Base-by-base conservation (phyloP, 805 yeast species). In the Barnettozyma californica region DNA sequence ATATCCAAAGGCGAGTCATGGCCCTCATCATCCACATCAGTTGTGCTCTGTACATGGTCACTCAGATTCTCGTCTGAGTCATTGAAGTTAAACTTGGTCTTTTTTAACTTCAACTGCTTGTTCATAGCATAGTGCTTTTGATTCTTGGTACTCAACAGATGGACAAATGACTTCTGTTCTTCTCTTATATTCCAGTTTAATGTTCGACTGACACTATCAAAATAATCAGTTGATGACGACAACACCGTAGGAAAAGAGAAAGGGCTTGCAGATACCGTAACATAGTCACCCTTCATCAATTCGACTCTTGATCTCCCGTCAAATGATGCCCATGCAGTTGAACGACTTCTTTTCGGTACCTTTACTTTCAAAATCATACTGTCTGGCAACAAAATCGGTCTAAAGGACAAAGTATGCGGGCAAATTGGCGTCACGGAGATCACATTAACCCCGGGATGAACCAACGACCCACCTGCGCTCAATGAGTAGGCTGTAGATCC, bases 401-500 rank as follows among this genome's bases (percentile, higher is more conserved):
- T 75, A 69, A 92, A 92, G 8, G 96, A 87, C 41, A 92, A 74
- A 0, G 97, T 89, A 62, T 92, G 98, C 1, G 98, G 97, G 63
- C 98, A 92, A 50, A 92, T 90, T 0, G 98, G 98, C 0, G 98
- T 90, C 7, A 92, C 90, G 48, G 90, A 82, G 27, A 91, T 87
- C 9, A 96, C 96, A 52, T 90, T 84, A 14, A 92, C 95, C 29
- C 88, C 90, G 0, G 98, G 97, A 59, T 91, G 97, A 5, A 92
- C 96, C 44, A 92, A 74, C 0, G 96, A 84, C 1, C 98, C 98
- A 13, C 97, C 97, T 0, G 98, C 97, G 40, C 95, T 84, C 44
- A 92, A 71, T 1, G 97, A 90, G 65, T 92, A 92, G 0, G 98
- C 98, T 0, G 98, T 92, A 2, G 97, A 89, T 0, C 97, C 97